These are phyloP conservation scores for Fusarium sp. DNA, from an alignment of 2,329 filamentous ascomycete genomes.

Conservation along the genomic window DNA sequence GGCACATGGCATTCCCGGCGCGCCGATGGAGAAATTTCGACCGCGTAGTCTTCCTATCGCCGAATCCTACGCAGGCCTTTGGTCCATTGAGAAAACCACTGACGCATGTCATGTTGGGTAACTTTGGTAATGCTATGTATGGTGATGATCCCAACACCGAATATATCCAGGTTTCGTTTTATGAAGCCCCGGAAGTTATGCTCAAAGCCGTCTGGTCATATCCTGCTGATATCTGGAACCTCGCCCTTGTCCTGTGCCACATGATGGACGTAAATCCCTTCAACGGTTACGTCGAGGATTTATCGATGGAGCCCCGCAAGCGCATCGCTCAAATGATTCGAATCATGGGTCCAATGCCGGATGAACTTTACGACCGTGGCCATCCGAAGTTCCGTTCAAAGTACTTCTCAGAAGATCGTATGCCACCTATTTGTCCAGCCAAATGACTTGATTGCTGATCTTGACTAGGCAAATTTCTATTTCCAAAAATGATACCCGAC, in stretches of 20 bases:
- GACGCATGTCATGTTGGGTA: slow-evolving; percentile 43
- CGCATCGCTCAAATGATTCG: slow-evolving; percentile 47
- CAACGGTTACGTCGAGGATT: slow-evolving; percentile 28
- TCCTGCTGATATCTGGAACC: slow-evolving; percentile 47
- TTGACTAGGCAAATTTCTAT: slow-evolving; percentile 32
- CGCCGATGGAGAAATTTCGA: slow-evolving; percentile 37
- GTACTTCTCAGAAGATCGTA: slow-evolving; percentile 38
- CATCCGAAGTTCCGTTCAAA: slow-evolving; percentile 29
- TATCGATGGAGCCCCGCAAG: slow-evolving; percentile 39
- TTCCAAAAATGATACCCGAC: slow-evolving; percentile 37
- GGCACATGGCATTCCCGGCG: slow-evolving; percentile 41
- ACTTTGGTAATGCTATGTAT: slow-evolving; percentile 44
- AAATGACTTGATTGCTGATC: not conserved
- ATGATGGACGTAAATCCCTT: slow-evolving; percentile 46
- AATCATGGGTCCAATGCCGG: slow-evolving; percentile 44
- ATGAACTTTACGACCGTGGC: slow-evolving; percentile 38
- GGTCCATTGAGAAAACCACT: slow-evolving; percentile 40
- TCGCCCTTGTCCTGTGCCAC: slow-evolving; percentile 47
- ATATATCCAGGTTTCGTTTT: slow-evolving; percentile 40
- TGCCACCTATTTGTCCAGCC: not conserved
- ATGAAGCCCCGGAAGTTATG: slow-evolving; percentile 47
- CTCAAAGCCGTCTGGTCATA: slow-evolving; percentile 47
- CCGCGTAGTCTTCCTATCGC: slow-evolving; percentile 40
- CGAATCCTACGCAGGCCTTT: slow-evolving; percentile 22
- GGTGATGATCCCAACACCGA: slow-evolving; percentile 41